Evolutionary conservation across 495 filamentous ascomycete genomes (phyloP).

Genomic region (Barbatosphaeria neglecta): DNA sequence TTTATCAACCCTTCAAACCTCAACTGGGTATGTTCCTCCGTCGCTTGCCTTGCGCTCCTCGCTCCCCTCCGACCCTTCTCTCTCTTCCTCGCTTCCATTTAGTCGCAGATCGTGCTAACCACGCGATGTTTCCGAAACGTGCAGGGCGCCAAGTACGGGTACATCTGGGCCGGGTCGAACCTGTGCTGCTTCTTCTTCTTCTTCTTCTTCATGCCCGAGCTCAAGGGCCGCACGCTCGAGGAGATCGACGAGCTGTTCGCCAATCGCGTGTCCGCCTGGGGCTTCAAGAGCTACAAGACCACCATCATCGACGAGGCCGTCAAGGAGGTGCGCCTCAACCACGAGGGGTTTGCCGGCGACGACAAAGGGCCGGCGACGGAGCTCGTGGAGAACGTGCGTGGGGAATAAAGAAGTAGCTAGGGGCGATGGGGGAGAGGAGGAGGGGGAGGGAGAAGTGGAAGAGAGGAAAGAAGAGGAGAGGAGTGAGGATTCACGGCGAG

Average conservation of each 20-base stretch:
- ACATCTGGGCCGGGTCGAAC: conserved; percentile 38
- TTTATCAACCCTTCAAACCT: conserved; percentile 32
- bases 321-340: conserved; percentile 14
- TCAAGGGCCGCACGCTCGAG: conserved; percentile 46
- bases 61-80: no score
- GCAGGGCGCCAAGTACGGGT: conserved; percentile 36
- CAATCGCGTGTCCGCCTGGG: conserved; percentile 21
- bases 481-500: no score
- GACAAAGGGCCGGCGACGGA: not conserved
- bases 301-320: conserved; percentile 21
- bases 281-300: conserved; percentile 25
- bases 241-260: conserved; percentile 45
- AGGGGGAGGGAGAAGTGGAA: no score
- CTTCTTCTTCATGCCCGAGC: conserved; percentile 33
- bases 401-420: no score
- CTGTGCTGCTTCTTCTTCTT: conserved; percentile 36
- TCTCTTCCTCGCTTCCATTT: not conserved
- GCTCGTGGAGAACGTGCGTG: not conserved
- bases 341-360: not conserved
- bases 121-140: no score
- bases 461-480: no score
- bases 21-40: conserved; percentile 24
- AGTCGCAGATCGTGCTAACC: no score
- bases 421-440: no score
- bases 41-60: not conserved